Base-by-base conservation (phyloP, 345 rosid genomes). In the Cardamine chenopodiifolia region DNA sequence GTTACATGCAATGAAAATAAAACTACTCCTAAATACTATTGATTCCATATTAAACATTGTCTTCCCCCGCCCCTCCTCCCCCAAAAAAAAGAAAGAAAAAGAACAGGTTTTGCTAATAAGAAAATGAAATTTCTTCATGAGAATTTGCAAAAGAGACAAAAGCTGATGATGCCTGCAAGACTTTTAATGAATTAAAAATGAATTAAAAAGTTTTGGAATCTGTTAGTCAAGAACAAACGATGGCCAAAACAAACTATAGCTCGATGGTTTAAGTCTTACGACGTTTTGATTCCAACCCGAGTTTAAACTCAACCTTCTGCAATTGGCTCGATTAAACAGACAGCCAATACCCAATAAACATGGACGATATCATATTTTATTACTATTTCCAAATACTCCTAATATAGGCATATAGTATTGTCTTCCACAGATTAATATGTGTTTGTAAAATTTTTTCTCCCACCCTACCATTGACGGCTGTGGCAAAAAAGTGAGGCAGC, bases 91-190 rank as follows among this genome's bases (percentile, higher is more conserved):
- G 5, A 1, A 70, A 62, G 71, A 47, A 47, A 48, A 71, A 65
- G 66, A 65, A 50, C 48, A 64, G 0, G 35, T 19, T 26, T 32
- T 76, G 35, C 23, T 31, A 19, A 44, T 32, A 37, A 32, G n/a
- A 32, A 68, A 49, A 50, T 47, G 8, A 58, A 5, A 3, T 62
- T 34, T 23, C 61, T 77, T 65, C 68, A 49, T 65, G 72, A 65
- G 37, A 48, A 64, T 77, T 65, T 66, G 73, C 57, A 52, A 65
- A 71, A 71, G 63, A 77, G 62, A 71, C 81, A 66, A 77, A 77
- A 71, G 77, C 73, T 78, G 62, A 32, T 78, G 68, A 32, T 72
- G 63, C 50, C 37, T 77, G 34, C 62, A 60, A n/a, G n/a, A n/a
- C n/a, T n/a, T n/a, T n/a, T n/a, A n/a, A n/a, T n/a, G n/a, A n/a